Base-by-base conservation (phyloP, 805 yeast species). In the Pichia nanzhaoensis region DNA sequence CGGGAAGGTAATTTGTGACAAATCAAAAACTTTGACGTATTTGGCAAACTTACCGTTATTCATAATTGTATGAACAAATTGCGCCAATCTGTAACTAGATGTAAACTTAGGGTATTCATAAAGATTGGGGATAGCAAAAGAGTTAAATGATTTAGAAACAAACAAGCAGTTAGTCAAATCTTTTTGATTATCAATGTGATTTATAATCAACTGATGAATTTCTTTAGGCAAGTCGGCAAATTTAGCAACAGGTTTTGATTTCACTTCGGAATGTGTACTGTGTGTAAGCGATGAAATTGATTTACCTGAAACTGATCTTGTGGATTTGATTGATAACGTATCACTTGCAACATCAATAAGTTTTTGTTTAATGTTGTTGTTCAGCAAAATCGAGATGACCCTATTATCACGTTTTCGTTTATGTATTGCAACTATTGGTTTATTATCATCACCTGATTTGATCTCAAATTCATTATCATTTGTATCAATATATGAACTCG, bases 61-160 rank as follows among this genome's bases (percentile, higher is more conserved):
- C 37, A 84, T 68, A n/a, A 88, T 61, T 5, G 80, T 72, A 2
- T 89, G 72, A 5, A 88, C 78, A 55, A 88, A 80, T 61, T 88
- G 95, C 0, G 87, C 93, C 37, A 85, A 75, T 35, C 95, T 67
- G 58, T 84, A 88, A 6, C 90, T 81, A 2, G 95, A 80, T 0
- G 78, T 74, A 52, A 88, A 74, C 13, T 55, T 49, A 3, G 90
- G 78, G 7, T 62, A 49, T 13, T 66, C 56, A 59, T 85, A 88
- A 10, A 87, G 61, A 20, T 71, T 67, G 5, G 72, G 72, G 51
- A 78, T 75, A 2, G 82, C 73, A 6, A 77, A 64, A 30, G 57
- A 59, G 57, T 80, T 73, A 52, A 83, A 72, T 31, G 63, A 55
- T 46, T 67, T 74, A 57, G 71, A 70, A 7, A 81, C 78, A 45